These are phyloP conservation scores for Medicago arabica DNA, from an alignment of 306 rosid genomes.

Conservation along the genomic window DNA sequence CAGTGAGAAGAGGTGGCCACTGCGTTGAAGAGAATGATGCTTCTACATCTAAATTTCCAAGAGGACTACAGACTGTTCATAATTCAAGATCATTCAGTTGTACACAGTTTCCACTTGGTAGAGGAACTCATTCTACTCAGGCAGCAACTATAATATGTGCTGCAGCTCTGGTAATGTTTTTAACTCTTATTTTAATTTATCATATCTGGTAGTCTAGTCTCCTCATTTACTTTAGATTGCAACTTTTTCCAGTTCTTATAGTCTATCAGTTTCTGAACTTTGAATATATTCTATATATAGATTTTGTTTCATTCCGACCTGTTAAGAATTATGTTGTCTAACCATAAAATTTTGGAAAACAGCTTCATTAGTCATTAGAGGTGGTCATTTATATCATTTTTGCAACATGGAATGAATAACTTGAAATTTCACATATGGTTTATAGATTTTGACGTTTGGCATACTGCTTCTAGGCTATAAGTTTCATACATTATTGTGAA, in stretches of 20 bases:
- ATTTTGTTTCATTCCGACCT: slow-evolving; percentile 13
- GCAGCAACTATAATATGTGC: slow-evolving; percentile 52
- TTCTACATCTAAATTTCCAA: slow-evolving; percentile 31
- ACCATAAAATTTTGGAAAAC: slow-evolving; percentile 1
- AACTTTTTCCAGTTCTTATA: background rate
- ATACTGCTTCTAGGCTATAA: slow-evolving; percentile 13
- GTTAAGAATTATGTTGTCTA: slow-evolving; percentile 6
- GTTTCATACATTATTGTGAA: slow-evolving; percentile 10
- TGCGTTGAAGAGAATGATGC: slow-evolving; percentile 30
- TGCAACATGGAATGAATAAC: slow-evolving; percentile 4
- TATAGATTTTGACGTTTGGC: slow-evolving; percentile 14
- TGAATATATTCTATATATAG: background rate
- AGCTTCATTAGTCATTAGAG: background rate
- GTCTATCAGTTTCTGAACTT: slow-evolving; percentile 11
- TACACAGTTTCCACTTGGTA: slow-evolving; percentile 35
- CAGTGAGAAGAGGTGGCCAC: slow-evolving; percentile 46
- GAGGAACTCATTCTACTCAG: slow-evolving; percentile 35
- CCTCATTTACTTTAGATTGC: slow-evolving; percentile 5
- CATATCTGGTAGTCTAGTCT: slow-evolving; percentile 22
- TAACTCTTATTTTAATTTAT: background rate
- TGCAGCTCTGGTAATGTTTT: slow-evolving; percentile 53
- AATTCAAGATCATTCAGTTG: slow-evolving; percentile 32
- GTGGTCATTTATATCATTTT: slow-evolving; percentile 6
- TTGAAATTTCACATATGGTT: background rate
- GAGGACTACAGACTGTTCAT: slow-evolving; percentile 16